phyloP scores from a whole-genome alignment of 768 basidiomycete species.

The Serendipita sp. region DNA sequence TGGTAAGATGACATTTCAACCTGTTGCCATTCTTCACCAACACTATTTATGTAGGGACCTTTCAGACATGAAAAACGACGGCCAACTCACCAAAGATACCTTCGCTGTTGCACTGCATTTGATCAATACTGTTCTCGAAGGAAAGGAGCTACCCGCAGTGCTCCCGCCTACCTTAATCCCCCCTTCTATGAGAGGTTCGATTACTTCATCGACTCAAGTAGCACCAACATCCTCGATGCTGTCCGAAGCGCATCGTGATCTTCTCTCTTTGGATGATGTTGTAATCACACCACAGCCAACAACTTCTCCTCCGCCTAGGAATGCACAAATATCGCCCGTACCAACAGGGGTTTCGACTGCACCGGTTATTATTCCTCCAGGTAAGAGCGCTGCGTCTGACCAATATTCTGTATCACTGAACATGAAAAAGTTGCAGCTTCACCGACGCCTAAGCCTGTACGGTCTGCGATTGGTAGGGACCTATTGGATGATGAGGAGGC shows the following conservation, averaged over 20 bases:
- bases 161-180: conserved; percentile 67
- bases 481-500: conserved; percentile 66
- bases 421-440: not conserved
- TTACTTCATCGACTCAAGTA: conserved; percentile 16
- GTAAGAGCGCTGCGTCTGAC: not conserved
- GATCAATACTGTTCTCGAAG: conserved; percentile 71
- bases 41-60: conserved; percentile 57
- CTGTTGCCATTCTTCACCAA: conserved; percentile 2
- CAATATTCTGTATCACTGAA: not conserved
- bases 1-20: conserved; percentile 42
- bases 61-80: conserved; percentile 76
- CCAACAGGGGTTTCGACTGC: not conserved
- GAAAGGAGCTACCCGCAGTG: conserved; percentile 54
- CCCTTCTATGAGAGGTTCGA: conserved; percentile 46
- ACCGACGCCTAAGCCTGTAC: not conserved
- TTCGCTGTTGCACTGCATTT: conserved; percentile 94
- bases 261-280: conserved; percentile 26
- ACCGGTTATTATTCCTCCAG: not conserved
- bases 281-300: not conserved
- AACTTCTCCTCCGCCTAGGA: not conserved
- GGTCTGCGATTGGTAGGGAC: conserved; percentile 23
- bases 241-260: conserved; percentile 28
- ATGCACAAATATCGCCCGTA: not conserved
- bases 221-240: conserved; percentile 27
- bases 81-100: conserved; percentile 71